Conservation (phyloP, 768 basidiomycete genomes). For the Mycena galopus region DNA sequence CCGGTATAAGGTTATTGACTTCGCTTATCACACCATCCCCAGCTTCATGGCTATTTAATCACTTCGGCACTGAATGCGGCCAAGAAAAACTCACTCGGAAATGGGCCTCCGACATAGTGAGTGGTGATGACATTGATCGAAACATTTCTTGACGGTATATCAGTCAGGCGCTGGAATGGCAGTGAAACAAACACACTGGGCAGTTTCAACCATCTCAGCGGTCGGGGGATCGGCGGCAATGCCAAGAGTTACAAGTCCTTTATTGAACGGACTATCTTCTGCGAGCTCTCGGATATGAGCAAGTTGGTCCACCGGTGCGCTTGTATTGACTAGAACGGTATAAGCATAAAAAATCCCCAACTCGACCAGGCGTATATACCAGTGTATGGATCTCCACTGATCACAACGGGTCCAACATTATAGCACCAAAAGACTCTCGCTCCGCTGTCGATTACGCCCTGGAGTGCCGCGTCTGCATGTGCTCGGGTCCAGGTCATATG, state of each 20-base stretch:
- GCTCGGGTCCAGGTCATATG: too few species aligned
- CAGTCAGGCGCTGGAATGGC: not conserved
- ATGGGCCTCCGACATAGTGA: constrained; percentile 18
- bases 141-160: constrained; percentile 13
- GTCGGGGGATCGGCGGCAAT: constrained; percentile 21
- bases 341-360: not conserved
- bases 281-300: constrained; percentile 28
- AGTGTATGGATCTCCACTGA: constrained; percentile 27
- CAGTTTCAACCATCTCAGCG: constrained; percentile 18
- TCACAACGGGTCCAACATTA: constrained; percentile 19
- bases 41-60: not conserved
- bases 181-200: not conserved
- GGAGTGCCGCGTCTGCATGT: constrained; percentile 16
- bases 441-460: constrained; percentile 19
- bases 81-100: constrained; percentile 1
- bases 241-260: constrained; percentile 20
- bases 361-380: not conserved
- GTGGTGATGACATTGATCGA: constrained; percentile 21
- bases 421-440: constrained; percentile 28
- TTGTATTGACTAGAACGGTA: constrained; percentile 15
- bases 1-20: constrained; percentile 11
- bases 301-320: constrained; percentile 23
- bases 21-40: constrained; percentile 3
- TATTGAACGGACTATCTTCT: constrained; percentile 16
- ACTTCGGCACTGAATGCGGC: not conserved